Evolutionary conservation across 2,329 filamentous ascomycete species (phyloP), one percentile per base, ranked within the genome.

Genomic region (Conoideocrella luteorostrata): DNA sequence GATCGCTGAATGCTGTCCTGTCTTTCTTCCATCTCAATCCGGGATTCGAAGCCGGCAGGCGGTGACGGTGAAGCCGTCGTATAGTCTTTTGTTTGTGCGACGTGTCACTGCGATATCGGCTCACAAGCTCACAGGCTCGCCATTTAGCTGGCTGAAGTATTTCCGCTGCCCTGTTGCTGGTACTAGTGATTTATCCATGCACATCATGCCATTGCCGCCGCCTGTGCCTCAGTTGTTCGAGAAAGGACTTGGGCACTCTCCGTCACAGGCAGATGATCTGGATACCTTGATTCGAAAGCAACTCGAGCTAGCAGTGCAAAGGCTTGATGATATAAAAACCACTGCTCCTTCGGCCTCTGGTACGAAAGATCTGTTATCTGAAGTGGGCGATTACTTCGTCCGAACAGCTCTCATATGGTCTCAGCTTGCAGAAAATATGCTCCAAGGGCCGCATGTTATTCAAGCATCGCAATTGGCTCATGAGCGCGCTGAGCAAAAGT

Each of bases 371-470:
- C 44, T 66, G 40, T 54, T 64, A 33, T 51, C 50, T 24, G 61
- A 65, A 26, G 56, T 65, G 45, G 63, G 63, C 24, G 62, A 66
- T 20, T 66, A 66, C 45, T 47, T 66, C 20, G 52, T 54, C 23
- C 59, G 57, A 21, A 62, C 59, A n/a, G 60, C 63, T 18, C 43
- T 55, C 29, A 50, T 65, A 44, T 63, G 56, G 58, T 54, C 56
- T n/a, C 50, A 49, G 18, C 48, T 66, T 39, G 63, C 63, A 26
- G 57, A 63, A n/a, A 53, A 49, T 28, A 50, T 66, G n/a, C 49
- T 62, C 4, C 48, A 56, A 33, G 63, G 60, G 13, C 52, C 57
- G 20, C 60, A 65, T 45, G 59, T 66, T 37, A 51, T 55, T n/a
- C 48, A 52, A 28, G 56, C 57, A 21, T 50, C 51, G 13, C 38